Conservation (phyloP, 2,329 filamentous ascomycete genomes). For the Cryphonectria parasitica region DNA sequence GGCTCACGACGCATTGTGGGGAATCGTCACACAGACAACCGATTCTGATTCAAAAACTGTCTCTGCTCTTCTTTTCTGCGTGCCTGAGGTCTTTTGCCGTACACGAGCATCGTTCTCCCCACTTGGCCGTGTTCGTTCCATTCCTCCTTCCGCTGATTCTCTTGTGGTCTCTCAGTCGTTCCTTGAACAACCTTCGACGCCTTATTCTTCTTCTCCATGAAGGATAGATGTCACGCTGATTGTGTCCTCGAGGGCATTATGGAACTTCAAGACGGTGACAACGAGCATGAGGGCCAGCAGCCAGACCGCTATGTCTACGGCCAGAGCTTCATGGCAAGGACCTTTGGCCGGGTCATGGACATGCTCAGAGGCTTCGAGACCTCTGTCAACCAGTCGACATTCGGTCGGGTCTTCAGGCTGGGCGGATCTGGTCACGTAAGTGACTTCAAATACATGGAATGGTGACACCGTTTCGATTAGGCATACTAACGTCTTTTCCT, state of each 20-base stretch:
- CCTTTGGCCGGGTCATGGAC: conserved; percentile 24
- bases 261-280: conserved; percentile 11
- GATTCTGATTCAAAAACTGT: conserved; percentile 22
- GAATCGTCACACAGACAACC: conserved; percentile 14
- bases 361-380: conserved; percentile 35
- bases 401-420: conserved; percentile 64
- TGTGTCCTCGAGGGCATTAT: conserved; percentile 1
- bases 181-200: not conserved
- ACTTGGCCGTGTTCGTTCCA: not conserved
- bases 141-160: conserved; percentile 3
- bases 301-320: conserved; percentile 18
- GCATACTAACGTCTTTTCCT: not conserved
- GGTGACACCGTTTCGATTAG: too few relatives aligned
- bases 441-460: not conserved
- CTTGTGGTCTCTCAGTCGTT: conserved; percentile 1
- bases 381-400: conserved; percentile 42
- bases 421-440: conserved; percentile 62
- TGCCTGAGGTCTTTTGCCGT: not conserved
- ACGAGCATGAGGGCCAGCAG: conserved; percentile 19
- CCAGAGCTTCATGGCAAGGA: conserved; percentile 19
- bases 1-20: not conserved
- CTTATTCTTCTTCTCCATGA: conserved; percentile 6
- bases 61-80: conserved; percentile 13
- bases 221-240: conserved; percentile 9
- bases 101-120: conserved; percentile 2